Evolutionary conservation across 441 rosid genomes (phyloP).

Genomic region (Gossypium gossypioides): DNA sequence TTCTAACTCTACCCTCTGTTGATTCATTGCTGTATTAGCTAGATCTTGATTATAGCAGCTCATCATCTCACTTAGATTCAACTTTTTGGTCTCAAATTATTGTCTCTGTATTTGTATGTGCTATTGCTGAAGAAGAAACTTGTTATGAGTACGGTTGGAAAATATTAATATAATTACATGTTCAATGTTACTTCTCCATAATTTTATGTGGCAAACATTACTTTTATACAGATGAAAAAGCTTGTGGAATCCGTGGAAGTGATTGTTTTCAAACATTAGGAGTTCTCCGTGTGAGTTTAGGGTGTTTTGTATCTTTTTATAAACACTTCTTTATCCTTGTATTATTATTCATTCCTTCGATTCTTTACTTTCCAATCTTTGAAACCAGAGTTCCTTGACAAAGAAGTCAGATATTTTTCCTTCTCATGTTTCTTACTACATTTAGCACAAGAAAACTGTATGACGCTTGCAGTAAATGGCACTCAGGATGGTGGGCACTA

Average conservation of each 20-base stretch:
- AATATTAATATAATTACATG: neutral
- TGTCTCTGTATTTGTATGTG: neutral
- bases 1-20: neutral
- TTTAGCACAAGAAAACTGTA: slow-evolving; percentile 49
- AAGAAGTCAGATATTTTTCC: slow-evolving; percentile 56
- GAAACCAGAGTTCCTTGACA: slow-evolving; percentile 24
- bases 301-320: slow-evolving; percentile 71
- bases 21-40: neutral
- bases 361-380: neutral
- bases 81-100: neutral
- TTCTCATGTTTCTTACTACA: slow-evolving; percentile 55
- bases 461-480: slow-evolving; percentile 52
- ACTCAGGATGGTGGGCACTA: slow-evolving; percentile 56
- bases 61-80: neutral
- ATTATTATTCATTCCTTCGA: neutral
- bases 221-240: slow-evolving; percentile 41
- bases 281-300: slow-evolving; percentile 80
- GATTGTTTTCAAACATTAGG: slow-evolving; percentile 59
- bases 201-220: neutral
- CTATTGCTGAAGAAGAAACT: neutral
- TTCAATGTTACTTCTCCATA: neutral
- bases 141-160: neutral
- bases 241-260: slow-evolving; percentile 54
- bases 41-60: neutral
- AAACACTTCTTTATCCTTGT: neutral